These are phyloP conservation scores for Ogataea populi-albae DNA, from an alignment of 805 yeast species.

Conservation along the genomic window DNA sequence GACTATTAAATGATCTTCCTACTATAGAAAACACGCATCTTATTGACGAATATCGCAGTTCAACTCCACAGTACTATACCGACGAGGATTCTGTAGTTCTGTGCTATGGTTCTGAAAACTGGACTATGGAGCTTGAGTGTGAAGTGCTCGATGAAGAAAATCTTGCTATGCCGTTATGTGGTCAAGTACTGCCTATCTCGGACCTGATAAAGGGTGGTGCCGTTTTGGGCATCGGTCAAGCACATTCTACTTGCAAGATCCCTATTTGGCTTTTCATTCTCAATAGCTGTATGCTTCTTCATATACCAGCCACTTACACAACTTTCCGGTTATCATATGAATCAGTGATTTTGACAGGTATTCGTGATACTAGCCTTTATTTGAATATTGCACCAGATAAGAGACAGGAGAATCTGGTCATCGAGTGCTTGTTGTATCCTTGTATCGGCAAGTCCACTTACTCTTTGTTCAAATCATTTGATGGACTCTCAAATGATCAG, in stretches of 20 bases:
- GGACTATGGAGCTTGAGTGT: slow-evolving; percentile 15
- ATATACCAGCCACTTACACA: slow-evolving; percentile 13
- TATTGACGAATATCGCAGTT: slow-evolving; percentile 19
- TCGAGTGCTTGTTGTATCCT: slow-evolving; percentile 17
- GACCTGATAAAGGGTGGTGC: too few relatives aligned
- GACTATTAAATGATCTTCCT: slow-evolving; percentile 24
- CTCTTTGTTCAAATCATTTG: slow-evolving; percentile 24
- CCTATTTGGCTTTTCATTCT: slow-evolving; percentile 25
- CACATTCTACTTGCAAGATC: slow-evolving; percentile 7
- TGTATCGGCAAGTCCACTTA: slow-evolving; percentile 7
- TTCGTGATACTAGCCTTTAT: slow-evolving; percentile 15
- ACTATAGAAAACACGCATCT: slow-evolving; percentile 31
- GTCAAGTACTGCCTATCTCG: too few relatives aligned
- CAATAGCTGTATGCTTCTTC: slow-evolving; percentile 20
- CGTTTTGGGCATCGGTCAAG: too few relatives aligned
- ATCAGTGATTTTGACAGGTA: slow-evolving; percentile 17
- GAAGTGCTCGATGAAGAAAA: too few relatives aligned
- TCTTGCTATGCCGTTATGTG: too few relatives aligned
- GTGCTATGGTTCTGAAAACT: slow-evolving; percentile 18
- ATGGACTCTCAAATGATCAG: slow-evolving; percentile 12
- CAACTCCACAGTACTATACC: slow-evolving; percentile 25
- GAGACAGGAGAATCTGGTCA: slow-evolving; percentile 7
- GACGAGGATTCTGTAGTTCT: slow-evolving; percentile 16
- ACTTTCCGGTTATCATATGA: slow-evolving; percentile 23
- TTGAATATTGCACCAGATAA: slow-evolving; percentile 9